phyloP scores from a whole-genome alignment of 192 early-diverging fungal genomes.

The Entomortierella parvispora region DNA sequence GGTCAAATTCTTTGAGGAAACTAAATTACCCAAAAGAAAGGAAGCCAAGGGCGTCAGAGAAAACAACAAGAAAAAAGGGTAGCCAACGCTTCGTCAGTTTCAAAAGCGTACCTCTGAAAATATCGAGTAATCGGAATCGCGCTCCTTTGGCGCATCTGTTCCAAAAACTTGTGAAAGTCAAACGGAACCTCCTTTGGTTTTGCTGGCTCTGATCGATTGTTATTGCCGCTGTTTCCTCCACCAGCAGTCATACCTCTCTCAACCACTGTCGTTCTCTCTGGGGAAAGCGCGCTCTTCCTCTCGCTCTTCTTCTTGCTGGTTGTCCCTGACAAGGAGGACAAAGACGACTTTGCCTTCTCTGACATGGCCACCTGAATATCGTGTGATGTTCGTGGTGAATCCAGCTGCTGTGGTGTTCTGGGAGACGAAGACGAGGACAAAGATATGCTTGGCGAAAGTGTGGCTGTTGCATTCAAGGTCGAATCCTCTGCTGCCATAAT shows the following conservation, averaged over 20 bases:
- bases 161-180: conserved; percentile 79
- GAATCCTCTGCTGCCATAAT: not conserved
- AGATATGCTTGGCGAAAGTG: conserved; percentile 21
- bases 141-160: conserved; percentile 72
- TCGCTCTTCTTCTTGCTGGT: conserved; percentile 26
- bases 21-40: conserved; percentile 30
- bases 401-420: conserved; percentile 21
- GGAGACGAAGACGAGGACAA: conserved; percentile 24
- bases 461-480: not conserved
- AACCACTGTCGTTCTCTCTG: not conserved
- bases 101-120: conserved; percentile 58
- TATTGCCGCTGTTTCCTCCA: not conserved
- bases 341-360: conserved; percentile 22
- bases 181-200: conserved; percentile 62
- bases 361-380: conserved; percentile 37
- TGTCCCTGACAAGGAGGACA: not conserved
- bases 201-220: conserved; percentile 15
- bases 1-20: conserved; percentile 78
- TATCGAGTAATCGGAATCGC: conserved; percentile 72
- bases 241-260: not conserved
- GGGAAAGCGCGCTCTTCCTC: conserved; percentile 1
- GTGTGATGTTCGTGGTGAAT: conserved; percentile 35
- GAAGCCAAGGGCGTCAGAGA: not conserved
- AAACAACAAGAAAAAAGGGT: not conserved
- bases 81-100: not conserved